Conservation (phyloP, 495 filamentous ascomycete species). For the Podospora pseudoanserina region DNA sequence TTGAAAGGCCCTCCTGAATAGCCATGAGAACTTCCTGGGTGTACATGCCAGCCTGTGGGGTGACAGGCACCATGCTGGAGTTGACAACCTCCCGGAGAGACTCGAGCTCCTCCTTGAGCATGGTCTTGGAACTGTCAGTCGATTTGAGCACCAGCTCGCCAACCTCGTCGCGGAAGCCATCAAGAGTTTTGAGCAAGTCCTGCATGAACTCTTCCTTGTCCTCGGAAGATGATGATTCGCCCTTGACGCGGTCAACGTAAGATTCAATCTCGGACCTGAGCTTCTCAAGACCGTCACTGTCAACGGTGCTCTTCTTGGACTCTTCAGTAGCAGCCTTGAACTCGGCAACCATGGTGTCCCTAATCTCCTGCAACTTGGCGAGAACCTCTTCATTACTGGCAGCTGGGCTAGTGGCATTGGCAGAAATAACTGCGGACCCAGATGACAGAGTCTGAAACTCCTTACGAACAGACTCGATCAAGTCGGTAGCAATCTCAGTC, state of each 20-base stretch:
- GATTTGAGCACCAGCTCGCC: constrained; percentile 47
- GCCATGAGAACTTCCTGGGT: constrained; percentile 63
- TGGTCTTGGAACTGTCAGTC: constrained; percentile 51
- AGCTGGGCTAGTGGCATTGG: constrained; percentile 7
- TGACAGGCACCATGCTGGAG: constrained; percentile 59
- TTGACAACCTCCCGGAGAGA: constrained; percentile 71
- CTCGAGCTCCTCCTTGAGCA: constrained; percentile 75
- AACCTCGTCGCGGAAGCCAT: constrained; percentile 68
- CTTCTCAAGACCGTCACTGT: constrained; percentile 79
- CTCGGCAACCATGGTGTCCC: constrained; percentile 66
- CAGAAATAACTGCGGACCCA: constrained; percentile 33
- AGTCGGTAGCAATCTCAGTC: constrained; percentile 9
- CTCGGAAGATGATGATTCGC: constrained; percentile 46
- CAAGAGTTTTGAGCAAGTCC: constrained; percentile 67
- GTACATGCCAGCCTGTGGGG: constrained; percentile 39
- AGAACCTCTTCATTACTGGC: constrained; percentile 58
- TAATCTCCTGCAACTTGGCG: constrained; percentile 68
- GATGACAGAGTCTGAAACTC: constrained; percentile 23
- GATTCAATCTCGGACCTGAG: constrained; percentile 75
- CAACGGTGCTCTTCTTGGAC: constrained; percentile 72
- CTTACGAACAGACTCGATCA: constrained; percentile 24
- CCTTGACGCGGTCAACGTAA: constrained; percentile 68
- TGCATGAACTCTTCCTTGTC: constrained; percentile 72
- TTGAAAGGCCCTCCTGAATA: constrained; percentile 65
- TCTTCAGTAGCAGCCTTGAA: constrained; percentile 58